Conservation (phyloP, 2,329 filamentous ascomycete species). For the Lecanicillium sp. region DNA sequence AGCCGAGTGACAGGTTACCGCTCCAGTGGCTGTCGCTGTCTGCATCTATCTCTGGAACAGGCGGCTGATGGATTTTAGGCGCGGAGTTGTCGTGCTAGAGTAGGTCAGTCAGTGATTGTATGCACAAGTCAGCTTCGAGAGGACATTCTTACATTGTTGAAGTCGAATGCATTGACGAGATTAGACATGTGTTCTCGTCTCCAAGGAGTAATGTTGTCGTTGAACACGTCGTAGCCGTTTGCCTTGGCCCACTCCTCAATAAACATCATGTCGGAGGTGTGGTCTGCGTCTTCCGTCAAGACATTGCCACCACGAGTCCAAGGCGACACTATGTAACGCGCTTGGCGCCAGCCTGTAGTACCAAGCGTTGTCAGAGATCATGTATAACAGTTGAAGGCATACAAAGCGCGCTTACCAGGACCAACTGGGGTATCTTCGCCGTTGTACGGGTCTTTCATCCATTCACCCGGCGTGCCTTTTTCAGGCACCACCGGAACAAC, state of each 20-base stretch:
- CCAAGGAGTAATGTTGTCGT: conserved; percentile 17
- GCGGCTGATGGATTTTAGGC: conserved; percentile 29
- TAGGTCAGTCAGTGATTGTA: background rate
- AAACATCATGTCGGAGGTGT: conserved; percentile 46
- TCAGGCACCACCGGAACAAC: conserved; percentile 40
- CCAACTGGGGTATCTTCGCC: conserved; percentile 19
- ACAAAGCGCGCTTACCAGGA: conserved; percentile 13
- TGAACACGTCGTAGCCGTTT: conserved; percentile 22
- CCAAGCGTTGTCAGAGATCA: too few species aligned
- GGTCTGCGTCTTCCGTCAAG: conserved; percentile 44
- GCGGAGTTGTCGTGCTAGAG: conserved; percentile 32
- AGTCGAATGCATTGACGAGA: conserved; percentile 25
- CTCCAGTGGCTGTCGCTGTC: conserved; percentile 21
- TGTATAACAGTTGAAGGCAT: too few species aligned
- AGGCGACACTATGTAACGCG: conserved; percentile 45
- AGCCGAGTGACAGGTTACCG: conserved; percentile 16
- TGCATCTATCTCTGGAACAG: conserved; percentile 27
- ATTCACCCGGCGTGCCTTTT: conserved; percentile 39
- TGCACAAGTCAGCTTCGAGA: background rate
- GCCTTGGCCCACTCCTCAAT: conserved; percentile 35
- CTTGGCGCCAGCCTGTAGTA: conserved; percentile 32
- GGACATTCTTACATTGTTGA: conserved; percentile 24
- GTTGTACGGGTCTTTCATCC: conserved; percentile 34
- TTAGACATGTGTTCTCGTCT: conserved; percentile 18
- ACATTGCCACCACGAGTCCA: conserved; percentile 46